Conservation (phyloP, 768 basidiomycete genomes). For the Boletus reticulatus region DNA sequence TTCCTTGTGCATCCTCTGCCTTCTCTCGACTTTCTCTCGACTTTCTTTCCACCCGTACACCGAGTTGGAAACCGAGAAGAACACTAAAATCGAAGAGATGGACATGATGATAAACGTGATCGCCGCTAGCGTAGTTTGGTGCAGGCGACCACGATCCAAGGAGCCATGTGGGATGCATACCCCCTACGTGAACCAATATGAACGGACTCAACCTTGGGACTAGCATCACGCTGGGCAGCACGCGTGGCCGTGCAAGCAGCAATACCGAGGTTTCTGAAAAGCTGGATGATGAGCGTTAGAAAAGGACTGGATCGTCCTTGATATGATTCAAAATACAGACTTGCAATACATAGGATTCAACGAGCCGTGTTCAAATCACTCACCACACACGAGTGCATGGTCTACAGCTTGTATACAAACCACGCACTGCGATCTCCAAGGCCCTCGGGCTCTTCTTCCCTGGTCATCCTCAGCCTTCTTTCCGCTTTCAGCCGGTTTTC, state of each 20-base stretch:
- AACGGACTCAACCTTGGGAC: too few relatives aligned
- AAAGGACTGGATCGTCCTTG: too few relatives aligned
- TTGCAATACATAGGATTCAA: too few relatives aligned
- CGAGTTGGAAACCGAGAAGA: not conserved
- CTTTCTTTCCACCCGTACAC: not conserved
- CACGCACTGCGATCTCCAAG: slow-evolving; percentile 53
- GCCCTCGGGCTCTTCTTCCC: slow-evolving; percentile 38
- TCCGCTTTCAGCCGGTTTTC: not conserved
- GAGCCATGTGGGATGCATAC: too few relatives aligned
- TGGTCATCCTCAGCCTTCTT: slow-evolving; percentile 30
- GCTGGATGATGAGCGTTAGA: too few relatives aligned
- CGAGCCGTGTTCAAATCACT: too few relatives aligned
- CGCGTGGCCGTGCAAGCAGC: too few relatives aligned
- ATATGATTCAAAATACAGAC: too few relatives aligned
- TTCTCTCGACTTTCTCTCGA: slow-evolving; percentile 20
- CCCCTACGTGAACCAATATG: too few relatives aligned
- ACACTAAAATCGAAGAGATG: not conserved
- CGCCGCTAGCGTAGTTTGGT: not conserved
- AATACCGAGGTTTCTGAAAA: too few relatives aligned
- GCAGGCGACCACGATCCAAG: not conserved
- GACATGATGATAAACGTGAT: not conserved
- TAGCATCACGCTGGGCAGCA: not conserved
- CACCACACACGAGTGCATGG: too few relatives aligned
- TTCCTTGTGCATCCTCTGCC: slow-evolving; percentile 28
- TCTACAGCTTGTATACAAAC: slow-evolving; percentile 48